Conservation (phyloP, 1,284 basidiomycete species). For the Ceratobasidium theobromae region DNA sequence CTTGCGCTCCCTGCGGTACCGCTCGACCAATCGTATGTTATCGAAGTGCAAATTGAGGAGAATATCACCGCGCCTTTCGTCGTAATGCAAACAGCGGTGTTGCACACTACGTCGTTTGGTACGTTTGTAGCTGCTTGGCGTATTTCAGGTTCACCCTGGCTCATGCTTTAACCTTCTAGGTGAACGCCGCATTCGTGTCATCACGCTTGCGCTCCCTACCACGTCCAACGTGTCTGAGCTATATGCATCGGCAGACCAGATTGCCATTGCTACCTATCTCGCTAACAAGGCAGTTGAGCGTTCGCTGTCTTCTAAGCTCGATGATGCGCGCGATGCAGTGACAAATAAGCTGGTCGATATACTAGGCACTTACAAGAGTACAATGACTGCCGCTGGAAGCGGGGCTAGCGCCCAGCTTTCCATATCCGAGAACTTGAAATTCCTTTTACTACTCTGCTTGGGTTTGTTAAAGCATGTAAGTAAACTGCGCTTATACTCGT, state of each 20-base stretch:
- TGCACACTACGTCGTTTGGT: constrained; percentile 96
- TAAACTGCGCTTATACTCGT: neutral
- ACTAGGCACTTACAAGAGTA: constrained; percentile 89
- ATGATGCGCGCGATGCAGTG: constrained; percentile 91
- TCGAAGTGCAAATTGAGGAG: constrained; percentile 98
- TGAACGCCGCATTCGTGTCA: constrained; percentile 93
- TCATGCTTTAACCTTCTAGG: constrained; percentile 47
- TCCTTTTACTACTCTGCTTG: constrained; percentile 87
- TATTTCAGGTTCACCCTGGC: neutral
- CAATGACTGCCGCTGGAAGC: constrained; percentile 90
- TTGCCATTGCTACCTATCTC: constrained; percentile 85
- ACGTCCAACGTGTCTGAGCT: constrained; percentile 92
- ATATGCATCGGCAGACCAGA: constrained; percentile 92
- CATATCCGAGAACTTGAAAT: constrained; percentile 89
- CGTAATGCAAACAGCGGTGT: constrained; percentile 94
- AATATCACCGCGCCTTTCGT: constrained; percentile 90
- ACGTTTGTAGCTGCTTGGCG: constrained; percentile 35
- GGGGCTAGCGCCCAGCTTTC: constrained; percentile 94
- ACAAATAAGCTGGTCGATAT: constrained; percentile 91
- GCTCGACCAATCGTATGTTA: constrained; percentile 94
- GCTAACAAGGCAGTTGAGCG: constrained; percentile 98
- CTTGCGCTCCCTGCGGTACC: constrained; percentile 98
- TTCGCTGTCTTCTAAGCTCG: constrained; percentile 84
- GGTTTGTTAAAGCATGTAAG: constrained; percentile 91
- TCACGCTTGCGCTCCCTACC: constrained; percentile 91